Evolutionary conservation across 73 alveolate genomes (phyloP), one percentile per base, ranked within the genome.

Genomic region (Uronychia setigera): DNA sequence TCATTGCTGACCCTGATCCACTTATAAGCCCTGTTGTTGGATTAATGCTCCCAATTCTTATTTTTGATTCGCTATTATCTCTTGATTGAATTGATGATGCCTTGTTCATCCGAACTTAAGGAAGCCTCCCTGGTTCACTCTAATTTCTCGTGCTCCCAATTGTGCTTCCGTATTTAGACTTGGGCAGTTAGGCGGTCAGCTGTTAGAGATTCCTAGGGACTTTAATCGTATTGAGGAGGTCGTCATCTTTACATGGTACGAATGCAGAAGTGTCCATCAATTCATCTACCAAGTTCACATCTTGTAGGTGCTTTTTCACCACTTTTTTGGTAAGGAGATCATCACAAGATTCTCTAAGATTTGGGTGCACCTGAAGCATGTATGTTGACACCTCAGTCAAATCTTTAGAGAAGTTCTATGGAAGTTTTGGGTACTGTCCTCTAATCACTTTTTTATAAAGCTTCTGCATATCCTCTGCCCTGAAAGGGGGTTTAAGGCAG

Each of bases 391-490:
- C 34, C 25, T 79, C 29, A 29, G 77, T n/a, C 35, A 79, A n/a
- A 33, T 79, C 77, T 13, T 29, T 13, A 5, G 79, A 26, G 79
- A 67, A 67, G 13, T 14, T 5, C 79, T 28, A 19, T 31, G 74
- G 86, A 5, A 79, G 9, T 33, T 34, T 79, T 28, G 30, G 32
- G 32, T 26, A 26, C 79, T 79, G 77, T 9, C 89, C 89, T 32
- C 58, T 87, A 80, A 74, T 76, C n/a, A 93, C 94, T 82, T 93
- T 89, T 78, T 82, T 90, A 79, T 74, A 93, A 58, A 93, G 87
- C 32, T 89, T 92, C 80, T 93, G 84, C 97, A 93, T 93, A 29
- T 93, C 88, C 58, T 87, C 89, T 27, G 93, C 95, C 90, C 85
- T 80, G 80, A 93, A 93, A 58, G 96, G 98, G 29, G 98, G 94